Evolutionary conservation across 805 yeast species (phyloP), one percentile per base, ranked within the genome.

Genomic region (Saturnispora galanensis): DNA sequence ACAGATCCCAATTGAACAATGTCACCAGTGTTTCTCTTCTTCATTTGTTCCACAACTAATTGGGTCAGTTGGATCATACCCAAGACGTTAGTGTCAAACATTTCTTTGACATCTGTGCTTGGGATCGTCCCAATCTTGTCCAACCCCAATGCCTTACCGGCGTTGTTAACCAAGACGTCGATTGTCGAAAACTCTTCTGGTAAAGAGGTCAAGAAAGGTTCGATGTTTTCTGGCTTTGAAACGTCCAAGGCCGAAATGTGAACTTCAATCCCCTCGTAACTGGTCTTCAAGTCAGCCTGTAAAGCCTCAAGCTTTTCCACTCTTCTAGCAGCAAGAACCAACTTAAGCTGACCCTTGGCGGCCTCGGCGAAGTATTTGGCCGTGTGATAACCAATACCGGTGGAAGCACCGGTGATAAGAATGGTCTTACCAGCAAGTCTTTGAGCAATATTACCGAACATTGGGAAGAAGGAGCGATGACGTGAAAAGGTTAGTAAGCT

Each of bases 371-470:
- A 79, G 60, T 89, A 95, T 39, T 72, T 64, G 12, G 97, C 97
- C 10, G 96, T 88, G 44, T 95, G 93, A 52, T 77, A 78, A 10
- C 97, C 98, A 56, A 90, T 90, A 45, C 97, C 97, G 12, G 96
- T 79, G 21, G 96, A 85, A 7, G 97, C 97, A 50, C 97, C 97
- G n/a, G 97, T 86, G 56, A 90, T 82, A 35, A 90, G 73, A 30
- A 86, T 73, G 15, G 80, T 77, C 60, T 90, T 89, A 40, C 83
- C 83, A 17, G 83, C 78, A 31, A 90, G 70, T 60, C 96, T 76
- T 60, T 81, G 80, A 36, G 89, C 85, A 43, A 95, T 93, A 49
- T 58, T 60, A 30, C 65, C 65, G 49, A 60, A 60, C 64, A 60
- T 59, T 12, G 31, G 50, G 9, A 21, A 11, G 18, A 13, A 13